Evolutionary conservation across 140 eudicot species (phyloP).

Genomic region (Cichorium intybus): DNA sequence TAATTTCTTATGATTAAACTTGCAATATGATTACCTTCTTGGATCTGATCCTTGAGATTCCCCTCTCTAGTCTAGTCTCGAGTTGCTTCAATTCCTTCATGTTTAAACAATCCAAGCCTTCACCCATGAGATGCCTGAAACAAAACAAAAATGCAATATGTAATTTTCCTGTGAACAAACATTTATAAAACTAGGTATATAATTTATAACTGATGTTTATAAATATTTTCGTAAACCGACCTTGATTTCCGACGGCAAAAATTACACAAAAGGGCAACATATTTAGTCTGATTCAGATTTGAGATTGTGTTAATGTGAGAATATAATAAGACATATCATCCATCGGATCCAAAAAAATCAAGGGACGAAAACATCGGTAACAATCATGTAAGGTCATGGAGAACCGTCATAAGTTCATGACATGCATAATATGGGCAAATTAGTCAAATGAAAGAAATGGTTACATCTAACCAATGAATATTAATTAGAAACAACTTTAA

Average conservation of each 20-base stretch:
- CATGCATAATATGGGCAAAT: too few species aligned
- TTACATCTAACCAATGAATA: too few species aligned
- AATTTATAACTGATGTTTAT: neutral
- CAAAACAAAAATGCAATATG: neutral
- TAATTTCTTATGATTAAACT: neutral
- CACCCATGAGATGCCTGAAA: slow-evolving; percentile 83
- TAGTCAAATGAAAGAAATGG: too few species aligned
- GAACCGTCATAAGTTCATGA: too few species aligned
- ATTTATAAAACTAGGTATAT: neutral
- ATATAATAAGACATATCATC: too few species aligned
- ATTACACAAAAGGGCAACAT: neutral
- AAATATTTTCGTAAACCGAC: neutral
- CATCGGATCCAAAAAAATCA: too few species aligned
- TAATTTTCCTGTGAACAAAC: too few species aligned
- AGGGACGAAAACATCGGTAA: too few species aligned
- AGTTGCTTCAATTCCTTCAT: slow-evolving; percentile 76
- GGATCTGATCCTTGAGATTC: slow-evolving; percentile 70
- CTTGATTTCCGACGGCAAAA: neutral
- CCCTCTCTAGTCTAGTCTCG: slow-evolving; percentile 76
- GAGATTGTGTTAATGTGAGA: too few species aligned
- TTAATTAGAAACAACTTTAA: too few species aligned
- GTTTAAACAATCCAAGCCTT: slow-evolving; percentile 62
- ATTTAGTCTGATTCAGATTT: too few species aligned
- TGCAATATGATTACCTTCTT: slow-evolving; percentile 52
- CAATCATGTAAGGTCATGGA: too few species aligned